Evolutionary conservation across 495 filamentous ascomycete species (phyloP).

Genomic region (Annulohypoxylon stygium): DNA sequence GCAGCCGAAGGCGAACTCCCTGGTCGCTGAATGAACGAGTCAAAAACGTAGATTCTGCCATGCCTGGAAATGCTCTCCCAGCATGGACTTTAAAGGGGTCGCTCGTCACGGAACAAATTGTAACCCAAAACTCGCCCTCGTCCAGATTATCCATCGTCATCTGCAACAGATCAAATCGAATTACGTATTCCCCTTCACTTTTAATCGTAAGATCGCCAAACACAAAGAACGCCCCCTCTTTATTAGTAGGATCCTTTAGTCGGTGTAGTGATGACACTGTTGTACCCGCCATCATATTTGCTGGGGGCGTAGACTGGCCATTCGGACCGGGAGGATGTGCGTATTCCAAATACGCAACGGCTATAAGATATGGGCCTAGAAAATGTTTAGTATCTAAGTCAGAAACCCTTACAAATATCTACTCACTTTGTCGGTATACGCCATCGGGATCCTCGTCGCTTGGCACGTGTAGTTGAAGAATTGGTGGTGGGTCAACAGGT

Average conservation of each 20-base stretch:
- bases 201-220: conserved; percentile 93
- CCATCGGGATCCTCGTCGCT: conserved; percentile 78
- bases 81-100: conserved; percentile 80
- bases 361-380: conserved; percentile 87
- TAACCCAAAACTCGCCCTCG: conserved; percentile 63
- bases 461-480: conserved; percentile 84
- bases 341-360: conserved; percentile 72
- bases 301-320: conserved; percentile 70
- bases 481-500: conserved; percentile 94
- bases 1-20: conserved; percentile 87
- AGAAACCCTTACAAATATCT: conserved; percentile 37
- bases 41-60: conserved; percentile 91
- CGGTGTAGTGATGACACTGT: conserved; percentile 93
- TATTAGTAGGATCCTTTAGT: conserved; percentile 91
- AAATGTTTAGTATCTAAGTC: conserved; percentile 21
- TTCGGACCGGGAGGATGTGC: conserved; percentile 59
- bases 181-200: conserved; percentile 79
- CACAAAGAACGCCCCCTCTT: conserved; percentile 96
- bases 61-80: conserved; percentile 85
- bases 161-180: conserved; percentile 91
- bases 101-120: conserved; percentile 77
- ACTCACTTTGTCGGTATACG: conserved; percentile 75
- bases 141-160: conserved; percentile 63
- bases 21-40: conserved; percentile 96
- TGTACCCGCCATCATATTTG: conserved; percentile 72